Evolutionary conservation across 78 protist genomes (phyloP).

Genomic region (Polysphondylium violaceum): DNA sequence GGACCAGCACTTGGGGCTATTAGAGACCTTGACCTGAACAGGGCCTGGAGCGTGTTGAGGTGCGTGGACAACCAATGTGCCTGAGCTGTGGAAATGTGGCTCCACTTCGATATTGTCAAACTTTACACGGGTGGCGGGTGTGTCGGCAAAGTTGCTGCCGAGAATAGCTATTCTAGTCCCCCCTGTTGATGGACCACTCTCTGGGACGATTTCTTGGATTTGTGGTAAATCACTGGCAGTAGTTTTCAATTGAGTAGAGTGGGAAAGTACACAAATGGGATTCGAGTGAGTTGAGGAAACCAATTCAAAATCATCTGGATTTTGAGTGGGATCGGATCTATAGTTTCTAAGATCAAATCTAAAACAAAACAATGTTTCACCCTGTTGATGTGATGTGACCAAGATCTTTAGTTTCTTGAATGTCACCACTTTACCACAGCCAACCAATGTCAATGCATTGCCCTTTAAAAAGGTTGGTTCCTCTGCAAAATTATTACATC

Average conservation of each 20-base stretch:
- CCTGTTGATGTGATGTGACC: slow-evolving; percentile 85
- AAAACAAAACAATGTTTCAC: slow-evolving; percentile 82
- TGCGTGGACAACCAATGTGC: slow-evolving; percentile 75
- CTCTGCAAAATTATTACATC: slow-evolving; percentile 80
- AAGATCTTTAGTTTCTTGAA: slow-evolving; percentile 73
- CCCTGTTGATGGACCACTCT: slow-evolving; percentile 77
- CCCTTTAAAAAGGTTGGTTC: slow-evolving; percentile 83
- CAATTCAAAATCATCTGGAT: slow-evolving; percentile 59
- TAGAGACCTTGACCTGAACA: slow-evolving; percentile 74
- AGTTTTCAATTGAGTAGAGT: slow-evolving; percentile 82
- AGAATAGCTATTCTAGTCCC: slow-evolving; percentile 84
- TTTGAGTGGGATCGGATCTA: slow-evolving; percentile 28
- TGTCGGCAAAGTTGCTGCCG: slow-evolving; percentile 83
- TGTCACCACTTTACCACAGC: slow-evolving; percentile 45
- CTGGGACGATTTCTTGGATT: slow-evolving; percentile 75
- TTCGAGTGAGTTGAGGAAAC: slow-evolving; percentile 43
- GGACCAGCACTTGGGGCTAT: slow-evolving; percentile 68
- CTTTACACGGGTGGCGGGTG: slow-evolving; percentile 74
- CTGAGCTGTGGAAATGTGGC: slow-evolving; percentile 72
- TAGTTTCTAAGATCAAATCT: slow-evolving; percentile 83
- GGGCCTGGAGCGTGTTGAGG: slow-evolving; percentile 84
- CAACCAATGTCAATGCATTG: slow-evolving; percentile 37
- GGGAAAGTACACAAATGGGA: slow-evolving; percentile 81
- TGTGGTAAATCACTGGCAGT: slow-evolving; percentile 65
- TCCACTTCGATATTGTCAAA: slow-evolving; percentile 79